Evolutionary conservation across 1,284 basidiomycete species (phyloP), one percentile per base, ranked within the genome.

Genomic region (Apiotrichum gracile): DNA sequence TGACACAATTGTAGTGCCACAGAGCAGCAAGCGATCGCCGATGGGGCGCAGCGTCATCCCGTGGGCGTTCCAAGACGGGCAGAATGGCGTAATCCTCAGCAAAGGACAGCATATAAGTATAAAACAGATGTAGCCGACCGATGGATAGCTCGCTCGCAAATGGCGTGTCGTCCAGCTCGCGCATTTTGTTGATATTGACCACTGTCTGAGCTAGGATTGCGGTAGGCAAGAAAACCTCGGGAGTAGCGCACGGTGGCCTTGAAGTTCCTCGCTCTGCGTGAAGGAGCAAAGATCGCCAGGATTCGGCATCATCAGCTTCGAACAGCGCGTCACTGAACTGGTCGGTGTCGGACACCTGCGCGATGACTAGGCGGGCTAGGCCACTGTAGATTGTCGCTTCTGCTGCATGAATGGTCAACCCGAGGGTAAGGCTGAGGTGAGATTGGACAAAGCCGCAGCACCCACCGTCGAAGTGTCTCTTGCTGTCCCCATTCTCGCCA

Each of bases 401-500:
- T 14, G 54, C 54, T 3, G 47, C 54, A n/a, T 56, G 54, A 10
- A 56, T 43, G 1, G 54, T 48, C 27, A 56, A n/a, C 1, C 54
- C 54, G 8, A 56, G 29, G 13, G 29, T 49, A 1, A 52, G 29
- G 14, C 54, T 55, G n/a, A 26, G 21, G 9, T 31, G 49, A 26
- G 44, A 7, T 16, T 34, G 31, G 9, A 31, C 14, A 12, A 21
- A n/a, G 6, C 19, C 9, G 40, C 22, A 16, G 5, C 1, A 48
- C 44, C 3, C 17, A 43, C 49, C 54, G 33, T 37, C 54, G 26
- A 7, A 52, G 21, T 3, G 50, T 56, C 43, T 56, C 54, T 8
- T 56, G 50, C 2, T 35, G 42, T 2, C 47, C 54, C 54, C 54
- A 56, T 19, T 56, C 41, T 3, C 47, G 40, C 54, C 54, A 56